Conservation (phyloP, 2,329 filamentous ascomycete genomes). For the Neopestalotiopsis rosae region DNA sequence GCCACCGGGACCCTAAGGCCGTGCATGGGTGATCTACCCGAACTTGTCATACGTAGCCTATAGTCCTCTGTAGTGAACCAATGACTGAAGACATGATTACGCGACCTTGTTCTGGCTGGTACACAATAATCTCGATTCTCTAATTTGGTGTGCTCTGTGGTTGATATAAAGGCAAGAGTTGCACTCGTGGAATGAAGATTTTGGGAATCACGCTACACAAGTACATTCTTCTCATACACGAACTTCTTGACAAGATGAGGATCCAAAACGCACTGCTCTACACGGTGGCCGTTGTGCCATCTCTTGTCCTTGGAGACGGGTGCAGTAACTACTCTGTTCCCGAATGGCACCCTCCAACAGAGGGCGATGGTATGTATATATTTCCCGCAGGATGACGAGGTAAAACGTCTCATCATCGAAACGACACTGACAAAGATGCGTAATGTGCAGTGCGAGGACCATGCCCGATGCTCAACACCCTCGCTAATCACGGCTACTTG, state of each 20-base stretch:
- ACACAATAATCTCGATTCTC: background rate
- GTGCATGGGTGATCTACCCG: background rate
- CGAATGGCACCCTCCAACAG: constrained; percentile 4
- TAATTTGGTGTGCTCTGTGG: background rate
- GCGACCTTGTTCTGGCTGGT: background rate
- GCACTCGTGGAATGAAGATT: background rate
- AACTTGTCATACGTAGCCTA: background rate
- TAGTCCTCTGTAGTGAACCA: background rate
- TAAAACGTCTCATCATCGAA: too few species aligned
- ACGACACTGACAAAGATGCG: too few species aligned
- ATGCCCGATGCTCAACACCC: constrained; percentile 22
- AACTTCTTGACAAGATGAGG: background rate
- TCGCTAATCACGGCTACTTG: constrained; percentile 21
- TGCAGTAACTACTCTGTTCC: background rate
- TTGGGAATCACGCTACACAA: background rate
- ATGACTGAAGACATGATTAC: background rate
- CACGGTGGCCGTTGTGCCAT: background rate
- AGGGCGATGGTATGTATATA: constrained; percentile 4
- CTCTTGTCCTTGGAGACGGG: constrained; percentile 2
- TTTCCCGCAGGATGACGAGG: background rate
- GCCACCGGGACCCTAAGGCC: background rate
- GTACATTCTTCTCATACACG: background rate
- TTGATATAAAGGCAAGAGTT: background rate
- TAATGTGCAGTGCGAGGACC: constrained; percentile 7
- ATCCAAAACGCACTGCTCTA: background rate